phyloP scores from a whole-genome alignment of 345 rosid genomes.

The Pseudoturritis turrita region DNA sequence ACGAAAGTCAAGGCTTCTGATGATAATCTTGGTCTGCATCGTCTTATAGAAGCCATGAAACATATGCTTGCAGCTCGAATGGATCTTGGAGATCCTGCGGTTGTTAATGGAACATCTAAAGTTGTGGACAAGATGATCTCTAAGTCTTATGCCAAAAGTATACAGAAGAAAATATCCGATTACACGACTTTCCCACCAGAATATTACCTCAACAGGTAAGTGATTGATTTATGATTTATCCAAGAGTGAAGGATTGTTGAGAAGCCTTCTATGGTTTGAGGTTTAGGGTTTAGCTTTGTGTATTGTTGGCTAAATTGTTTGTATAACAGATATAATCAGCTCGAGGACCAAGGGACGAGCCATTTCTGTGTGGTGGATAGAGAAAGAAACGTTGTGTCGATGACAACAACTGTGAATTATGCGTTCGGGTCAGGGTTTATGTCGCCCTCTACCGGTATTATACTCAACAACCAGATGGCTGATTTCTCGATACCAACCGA shows the following conservation, averaged over 20 bases:
- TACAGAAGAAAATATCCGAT: slow-evolving; percentile 49
- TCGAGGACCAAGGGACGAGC: slow-evolving; percentile 72
- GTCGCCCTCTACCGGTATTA: slow-evolving; percentile 65
- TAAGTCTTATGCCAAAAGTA: slow-evolving; percentile 40
- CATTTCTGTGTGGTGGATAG: slow-evolving; percentile 73
- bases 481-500: slow-evolving; percentile 64
- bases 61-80: slow-evolving; percentile 75
- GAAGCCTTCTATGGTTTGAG: too few relatives aligned
- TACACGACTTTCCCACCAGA: slow-evolving; percentile 62
- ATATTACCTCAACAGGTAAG: slow-evolving; percentile 55
- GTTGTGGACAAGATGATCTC: slow-evolving; percentile 57
- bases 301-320: neutral
- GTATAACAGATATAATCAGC: neutral
- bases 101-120: slow-evolving; percentile 30
- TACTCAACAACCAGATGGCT: slow-evolving; percentile 77
- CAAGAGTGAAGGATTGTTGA: too few relatives aligned
- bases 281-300: too few relatives aligned
- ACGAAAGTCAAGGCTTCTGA: slow-evolving; percentile 40
- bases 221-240: neutral
- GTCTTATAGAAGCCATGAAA: slow-evolving; percentile 71
- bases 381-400: slow-evolving; percentile 74
- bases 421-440: slow-evolving; percentile 68
- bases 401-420: slow-evolving; percentile 70
- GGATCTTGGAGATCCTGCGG: slow-evolving; percentile 75
- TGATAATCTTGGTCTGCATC: slow-evolving; percentile 48